Evolutionary conservation across 2,329 filamentous ascomycete genomes (phyloP).

Genomic region (Acrodontium crateriforme): DNA sequence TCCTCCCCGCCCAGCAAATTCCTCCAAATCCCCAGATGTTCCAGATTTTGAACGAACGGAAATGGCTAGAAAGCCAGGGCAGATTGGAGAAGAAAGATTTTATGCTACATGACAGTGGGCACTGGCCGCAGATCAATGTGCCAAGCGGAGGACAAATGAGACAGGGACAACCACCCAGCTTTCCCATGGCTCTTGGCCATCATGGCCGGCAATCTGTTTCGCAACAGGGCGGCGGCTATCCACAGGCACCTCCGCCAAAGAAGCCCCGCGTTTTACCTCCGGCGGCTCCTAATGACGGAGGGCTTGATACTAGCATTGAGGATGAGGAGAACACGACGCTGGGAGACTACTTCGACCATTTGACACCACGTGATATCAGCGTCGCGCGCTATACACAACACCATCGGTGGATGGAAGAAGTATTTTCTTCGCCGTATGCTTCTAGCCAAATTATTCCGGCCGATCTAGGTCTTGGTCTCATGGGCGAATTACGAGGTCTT

Average conservation of each 20-base stretch:
- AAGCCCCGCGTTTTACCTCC: slow-evolving; percentile 27
- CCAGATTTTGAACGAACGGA: slow-evolving; percentile 46
- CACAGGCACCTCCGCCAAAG: slow-evolving; percentile 31
- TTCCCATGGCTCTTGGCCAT: slow-evolving; percentile 1
- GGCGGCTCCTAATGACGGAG: slow-evolving; percentile 30
- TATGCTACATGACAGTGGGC: slow-evolving; percentile 76
- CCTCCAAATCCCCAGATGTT: slow-evolving; percentile 47
- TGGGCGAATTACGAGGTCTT: slow-evolving; percentile 64
- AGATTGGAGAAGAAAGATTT: slow-evolving; percentile 84
- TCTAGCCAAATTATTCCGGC: slow-evolving; percentile 74
- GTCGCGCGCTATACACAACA: slow-evolving; percentile 80
- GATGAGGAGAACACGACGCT: slow-evolving; percentile 82
- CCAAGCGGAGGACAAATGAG: slow-evolving; percentile 27
- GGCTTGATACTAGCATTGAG: slow-evolving; percentile 46
- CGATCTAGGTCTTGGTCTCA: slow-evolving; percentile 67
- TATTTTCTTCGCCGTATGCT: slow-evolving; percentile 79
- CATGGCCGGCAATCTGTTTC: too few relatives aligned
- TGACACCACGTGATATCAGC: slow-evolving; percentile 83
- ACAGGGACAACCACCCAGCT: slow-evolving; percentile 4
- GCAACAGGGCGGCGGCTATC: slow-evolving; percentile 11
- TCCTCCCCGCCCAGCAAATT: slow-evolving; percentile 55
- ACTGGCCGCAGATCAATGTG: slow-evolving; percentile 75
- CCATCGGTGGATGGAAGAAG: slow-evolving; percentile 98
- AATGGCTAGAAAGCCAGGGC: slow-evolving; percentile 54
- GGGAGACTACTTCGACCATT: slow-evolving; percentile 78